Evolutionary conservation across 768 basidiomycete genomes (phyloP).

Genomic region (Termitomyces sp.): DNA sequence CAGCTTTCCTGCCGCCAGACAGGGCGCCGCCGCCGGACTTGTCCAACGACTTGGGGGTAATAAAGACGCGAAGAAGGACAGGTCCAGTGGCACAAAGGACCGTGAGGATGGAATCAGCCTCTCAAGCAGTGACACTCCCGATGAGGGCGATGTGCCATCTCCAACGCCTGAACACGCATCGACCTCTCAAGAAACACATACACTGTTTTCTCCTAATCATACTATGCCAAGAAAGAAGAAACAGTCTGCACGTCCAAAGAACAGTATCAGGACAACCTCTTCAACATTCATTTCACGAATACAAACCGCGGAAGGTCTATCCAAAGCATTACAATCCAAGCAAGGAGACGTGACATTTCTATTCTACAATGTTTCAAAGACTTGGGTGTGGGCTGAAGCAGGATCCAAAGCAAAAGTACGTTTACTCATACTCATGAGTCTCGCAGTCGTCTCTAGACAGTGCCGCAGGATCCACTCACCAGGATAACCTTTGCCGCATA

Average conservation of each 20-base stretch:
- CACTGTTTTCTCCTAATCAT: conserved; percentile 52
- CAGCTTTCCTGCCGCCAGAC: conserved; percentile 55
- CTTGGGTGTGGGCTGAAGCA: conserved; percentile 80
- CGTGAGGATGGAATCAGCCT: conserved; percentile 65
- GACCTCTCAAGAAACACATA: conserved; percentile 32
- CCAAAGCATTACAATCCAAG: conserved; percentile 65
- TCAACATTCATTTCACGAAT: conserved; percentile 90
- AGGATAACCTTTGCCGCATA: conserved; percentile 81
- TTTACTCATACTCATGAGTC: background rate
- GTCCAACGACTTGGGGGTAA: conserved; percentile 65
- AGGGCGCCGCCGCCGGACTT: conserved; percentile 52
- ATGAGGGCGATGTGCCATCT: conserved; percentile 43
- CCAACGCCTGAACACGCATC: conserved; percentile 36
- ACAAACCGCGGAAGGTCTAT: conserved; percentile 75
- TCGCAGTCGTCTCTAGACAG: conserved; percentile 8
- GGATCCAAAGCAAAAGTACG: conserved; percentile 81
- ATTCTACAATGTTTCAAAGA: conserved; percentile 86
- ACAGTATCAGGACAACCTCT: conserved; percentile 85
- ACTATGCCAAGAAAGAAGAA: conserved; percentile 54
- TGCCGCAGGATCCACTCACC: conserved; percentile 72
- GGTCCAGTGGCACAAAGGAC: conserved; percentile 35
- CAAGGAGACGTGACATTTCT: conserved; percentile 83
- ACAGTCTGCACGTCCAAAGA: conserved; percentile 67
- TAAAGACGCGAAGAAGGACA: conserved; percentile 61
- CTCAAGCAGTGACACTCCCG: conserved; percentile 79